Conservation (phyloP, 495 filamentous ascomycete genomes). For the Apodospora peruviana region DNA sequence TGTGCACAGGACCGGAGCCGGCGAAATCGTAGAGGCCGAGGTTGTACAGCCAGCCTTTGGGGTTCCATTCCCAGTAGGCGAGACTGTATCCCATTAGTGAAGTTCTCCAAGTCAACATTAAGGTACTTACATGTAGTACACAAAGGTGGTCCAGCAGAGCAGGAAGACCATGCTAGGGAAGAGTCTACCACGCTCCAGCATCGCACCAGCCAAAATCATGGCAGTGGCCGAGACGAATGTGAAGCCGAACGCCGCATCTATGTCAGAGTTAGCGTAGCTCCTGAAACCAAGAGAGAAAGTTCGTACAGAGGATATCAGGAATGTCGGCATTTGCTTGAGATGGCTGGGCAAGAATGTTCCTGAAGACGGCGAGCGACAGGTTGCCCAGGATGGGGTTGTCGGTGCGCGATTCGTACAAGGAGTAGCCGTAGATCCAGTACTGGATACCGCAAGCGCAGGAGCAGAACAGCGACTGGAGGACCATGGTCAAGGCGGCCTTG, state of each 20-base stretch:
- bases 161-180: constrained; percentile 81
- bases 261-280: not conserved
- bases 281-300: no score
- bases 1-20: constrained; percentile 83
- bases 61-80: constrained; percentile 91
- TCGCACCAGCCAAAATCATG: constrained; percentile 21
- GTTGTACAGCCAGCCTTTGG: constrained; percentile 67
- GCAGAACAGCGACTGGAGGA: constrained; percentile 89
- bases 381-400: constrained; percentile 82
- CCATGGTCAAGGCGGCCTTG: constrained; percentile 87
- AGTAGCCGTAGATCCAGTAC: constrained; percentile 99
- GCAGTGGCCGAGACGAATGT: constrained; percentile 16
- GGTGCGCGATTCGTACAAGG: constrained; percentile 77
- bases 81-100: constrained; percentile 49
- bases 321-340: constrained; percentile 69
- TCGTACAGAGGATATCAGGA: constrained; percentile 69
- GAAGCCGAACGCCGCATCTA: constrained; percentile 8
- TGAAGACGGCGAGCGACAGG: constrained; percentile 73
- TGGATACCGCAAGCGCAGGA: constrained; percentile 82
- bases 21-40: constrained; percentile 80
- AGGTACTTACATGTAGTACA: constrained; percentile 45
- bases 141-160: constrained; percentile 80
- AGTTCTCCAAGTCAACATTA: not conserved
- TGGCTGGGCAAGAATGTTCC: constrained; percentile 64
- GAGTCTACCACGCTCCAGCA: constrained; percentile 68